phyloP scores from a whole-genome alignment of 495 filamentous ascomycete species.

The Xylaria acuta region DNA sequence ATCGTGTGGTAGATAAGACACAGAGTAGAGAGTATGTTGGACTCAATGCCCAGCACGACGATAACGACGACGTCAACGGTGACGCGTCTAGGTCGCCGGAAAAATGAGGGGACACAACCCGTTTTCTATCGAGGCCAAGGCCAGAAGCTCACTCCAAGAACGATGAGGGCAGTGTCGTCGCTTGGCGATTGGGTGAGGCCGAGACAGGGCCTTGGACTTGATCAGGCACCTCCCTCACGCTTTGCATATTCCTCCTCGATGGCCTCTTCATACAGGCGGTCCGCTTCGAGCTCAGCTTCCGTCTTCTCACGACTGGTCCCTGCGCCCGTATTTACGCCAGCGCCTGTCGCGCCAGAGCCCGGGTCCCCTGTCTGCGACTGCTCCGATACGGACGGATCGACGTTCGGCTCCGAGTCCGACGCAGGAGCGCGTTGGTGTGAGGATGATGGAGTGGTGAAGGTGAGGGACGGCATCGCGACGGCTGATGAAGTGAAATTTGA shows the following conservation, averaged over 20 bases:
- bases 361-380: conserved; percentile 14
- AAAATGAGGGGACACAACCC: background rate
- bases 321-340: conserved; percentile 49
- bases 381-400: conserved; percentile 9
- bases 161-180: background rate
- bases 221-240: conserved; percentile 69
- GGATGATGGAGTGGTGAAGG: background rate
- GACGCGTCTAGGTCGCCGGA: background rate
- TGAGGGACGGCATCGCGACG: conserved; percentile 14
- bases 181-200: background rate
- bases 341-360: conserved; percentile 36
- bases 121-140: background rate
- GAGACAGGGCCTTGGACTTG: background rate
- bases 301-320: conserved; percentile 48
- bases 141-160: background rate
- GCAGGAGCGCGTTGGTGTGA: background rate
- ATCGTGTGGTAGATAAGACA: background rate
- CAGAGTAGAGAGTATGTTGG: background rate
- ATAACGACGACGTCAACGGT: conserved; percentile 1
- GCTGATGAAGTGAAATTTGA: background rate
- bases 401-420: conserved; percentile 11
- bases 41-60: background rate
- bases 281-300: conserved; percentile 57
- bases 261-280: conserved; percentile 67
- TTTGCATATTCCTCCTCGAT: conserved; percentile 80